These are phyloP conservation scores for Stephanodiscus triporus DNA, from an alignment of 108 stramenopile genomes.

Conservation along the genomic window DNA sequence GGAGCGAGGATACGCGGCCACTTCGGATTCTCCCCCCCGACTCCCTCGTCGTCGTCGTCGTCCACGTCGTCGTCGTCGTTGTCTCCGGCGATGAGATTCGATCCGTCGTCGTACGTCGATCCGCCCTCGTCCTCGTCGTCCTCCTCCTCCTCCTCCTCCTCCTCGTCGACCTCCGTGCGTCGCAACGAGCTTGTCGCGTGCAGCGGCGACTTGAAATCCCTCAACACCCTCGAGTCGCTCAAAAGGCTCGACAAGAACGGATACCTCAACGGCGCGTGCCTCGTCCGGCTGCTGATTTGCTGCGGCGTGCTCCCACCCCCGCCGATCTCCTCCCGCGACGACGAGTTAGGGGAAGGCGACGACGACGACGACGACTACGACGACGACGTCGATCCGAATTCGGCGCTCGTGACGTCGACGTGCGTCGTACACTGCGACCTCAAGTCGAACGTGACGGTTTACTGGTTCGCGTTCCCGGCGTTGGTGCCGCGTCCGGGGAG, in stretches of 20 bases:
- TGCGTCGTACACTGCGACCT: constrained; percentile 74
- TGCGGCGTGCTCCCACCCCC: constrained; percentile 22
- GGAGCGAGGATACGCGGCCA: constrained; percentile 55
- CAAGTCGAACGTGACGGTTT: constrained; percentile 79
- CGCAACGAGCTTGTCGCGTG: constrained; percentile 40
- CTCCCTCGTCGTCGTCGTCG: not conserved
- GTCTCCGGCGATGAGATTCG: constrained; percentile 57
- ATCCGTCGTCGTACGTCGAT: constrained; percentile 22
- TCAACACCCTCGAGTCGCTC: constrained; percentile 81
- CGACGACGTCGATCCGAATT: constrained; percentile 21
- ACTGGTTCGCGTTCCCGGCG: constrained; percentile 90
- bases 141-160: not conserved
- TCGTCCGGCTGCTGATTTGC: constrained; percentile 33
- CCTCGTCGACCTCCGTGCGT: not conserved
- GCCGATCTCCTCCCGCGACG: not conserved
- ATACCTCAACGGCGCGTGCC: constrained; percentile 54
- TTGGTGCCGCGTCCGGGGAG: constrained; percentile 44
- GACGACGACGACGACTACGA: constrained; percentile 8
- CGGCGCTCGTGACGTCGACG: constrained; percentile 39
- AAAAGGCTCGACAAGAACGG: constrained; percentile 75
- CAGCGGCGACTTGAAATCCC: constrained; percentile 49
- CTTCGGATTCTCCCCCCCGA: constrained; percentile 29
- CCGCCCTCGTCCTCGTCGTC: not conserved
- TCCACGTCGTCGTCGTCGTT: not conserved
- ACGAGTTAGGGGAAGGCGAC: not conserved